These are phyloP conservation scores for Schwanniomyces sp. DNA, from an alignment of 805 yeast genomes.

Conservation along the genomic window DNA sequence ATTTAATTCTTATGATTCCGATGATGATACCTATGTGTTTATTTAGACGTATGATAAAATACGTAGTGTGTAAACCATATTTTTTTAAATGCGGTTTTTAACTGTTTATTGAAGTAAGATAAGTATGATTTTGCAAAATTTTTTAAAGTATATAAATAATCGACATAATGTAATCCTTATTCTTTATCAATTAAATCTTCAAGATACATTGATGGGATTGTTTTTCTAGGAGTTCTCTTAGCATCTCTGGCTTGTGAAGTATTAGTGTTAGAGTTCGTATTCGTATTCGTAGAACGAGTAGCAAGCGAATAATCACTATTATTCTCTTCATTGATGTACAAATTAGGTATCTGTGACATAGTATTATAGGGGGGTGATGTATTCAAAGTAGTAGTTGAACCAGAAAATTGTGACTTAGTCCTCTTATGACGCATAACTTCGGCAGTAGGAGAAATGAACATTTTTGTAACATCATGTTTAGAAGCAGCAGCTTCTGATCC, in stretches of 20 bases:
- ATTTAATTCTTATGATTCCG: not conserved
- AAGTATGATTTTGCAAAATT: not conserved
- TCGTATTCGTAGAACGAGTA: constrained; percentile 3
- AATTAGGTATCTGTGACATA: constrained; percentile 34
- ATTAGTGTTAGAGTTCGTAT: not conserved
- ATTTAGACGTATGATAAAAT: not conserved
- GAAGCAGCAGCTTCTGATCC: constrained; percentile 28
- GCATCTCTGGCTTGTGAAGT: not conserved
- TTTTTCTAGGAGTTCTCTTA: constrained; percentile 25
- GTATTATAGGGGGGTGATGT: constrained; percentile 24
- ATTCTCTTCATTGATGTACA: constrained; percentile 41
- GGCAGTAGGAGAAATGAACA: constrained; percentile 80
- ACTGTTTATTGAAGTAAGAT: not conserved
- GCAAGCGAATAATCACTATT: constrained; percentile 27
- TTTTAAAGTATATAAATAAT: not conserved
- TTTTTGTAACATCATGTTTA: constrained; percentile 42
- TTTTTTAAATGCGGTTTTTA: not conserved
- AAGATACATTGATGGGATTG: constrained; percentile 50
- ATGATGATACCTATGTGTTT: constrained; percentile 1
- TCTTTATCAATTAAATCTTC: constrained; percentile 49
- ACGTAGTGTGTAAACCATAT: not conserved
- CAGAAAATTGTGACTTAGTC: constrained; percentile 22
- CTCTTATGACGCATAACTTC: constrained; percentile 59
- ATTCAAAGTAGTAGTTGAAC: constrained; percentile 17
- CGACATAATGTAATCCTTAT: not conserved